phyloP scores from a whole-genome alignment of 495 filamentous ascomycete genomes.

The Penicillium cataractarum region DNA sequence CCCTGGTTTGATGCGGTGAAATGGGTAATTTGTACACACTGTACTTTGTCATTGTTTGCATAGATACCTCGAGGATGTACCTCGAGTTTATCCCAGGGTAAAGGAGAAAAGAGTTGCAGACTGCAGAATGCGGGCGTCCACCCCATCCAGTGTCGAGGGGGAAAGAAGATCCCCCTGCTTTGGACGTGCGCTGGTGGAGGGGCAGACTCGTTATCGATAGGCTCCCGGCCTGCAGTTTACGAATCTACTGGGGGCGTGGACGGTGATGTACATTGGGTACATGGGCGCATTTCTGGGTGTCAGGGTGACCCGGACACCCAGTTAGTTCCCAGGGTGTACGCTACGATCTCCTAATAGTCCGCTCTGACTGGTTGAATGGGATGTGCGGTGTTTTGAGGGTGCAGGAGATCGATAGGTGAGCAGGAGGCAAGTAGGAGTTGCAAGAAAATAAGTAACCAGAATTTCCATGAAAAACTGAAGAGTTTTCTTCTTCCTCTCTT shows the following conservation, averaged over 20 bases:
- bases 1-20: slow-evolving; percentile 16
- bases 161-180: slow-evolving; percentile 15
- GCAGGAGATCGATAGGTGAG: slow-evolving; percentile 8
- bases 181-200: slow-evolving; percentile 23
- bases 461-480: not conserved
- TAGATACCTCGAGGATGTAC: not conserved
- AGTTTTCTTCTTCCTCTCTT: not conserved
- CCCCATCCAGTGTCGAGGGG: not conserved
- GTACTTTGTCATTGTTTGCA: not conserved
- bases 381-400: not conserved
- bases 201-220: slow-evolving; percentile 29
- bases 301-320: not conserved
- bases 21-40: not conserved
- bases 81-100: not conserved
- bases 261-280: not conserved
- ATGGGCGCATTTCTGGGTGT: not conserved
- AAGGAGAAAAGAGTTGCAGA: slow-evolving; percentile 7
- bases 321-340: too few relatives aligned
- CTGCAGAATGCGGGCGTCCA: slow-evolving; percentile 4
- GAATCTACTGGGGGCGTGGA: not conserved
- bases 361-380: not conserved
- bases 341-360: not conserved
- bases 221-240: slow-evolving; percentile 3
- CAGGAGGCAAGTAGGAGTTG: too few relatives aligned
- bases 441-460: not conserved